Percentiles rank a stretch among this genome's conserved stretches.
Evolutionary conservation across 352 stramenopile species (phyloP).

Genomic region (Pythium phragmiticola): DNA sequence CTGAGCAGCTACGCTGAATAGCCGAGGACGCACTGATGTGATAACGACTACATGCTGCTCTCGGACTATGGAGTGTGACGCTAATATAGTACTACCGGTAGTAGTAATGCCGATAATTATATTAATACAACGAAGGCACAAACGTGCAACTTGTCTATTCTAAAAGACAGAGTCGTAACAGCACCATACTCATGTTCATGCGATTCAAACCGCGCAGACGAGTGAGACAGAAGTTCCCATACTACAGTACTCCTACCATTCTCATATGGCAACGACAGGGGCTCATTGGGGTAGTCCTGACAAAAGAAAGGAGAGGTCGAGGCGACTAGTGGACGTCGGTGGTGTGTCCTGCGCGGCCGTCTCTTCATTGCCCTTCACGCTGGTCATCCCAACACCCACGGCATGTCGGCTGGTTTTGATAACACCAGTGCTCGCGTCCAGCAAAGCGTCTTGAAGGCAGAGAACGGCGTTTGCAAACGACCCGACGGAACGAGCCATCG

Average conservation of each 20-base stretch:
- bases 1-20: background rate
- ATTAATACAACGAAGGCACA: no score
- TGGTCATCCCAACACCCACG: background rate
- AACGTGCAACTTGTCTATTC: no score
- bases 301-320: slow-evolving; percentile 9
- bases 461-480: slow-evolving; percentile 2
- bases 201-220: no score
- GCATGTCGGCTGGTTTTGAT: background rate
- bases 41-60: background rate
- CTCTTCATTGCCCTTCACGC: no score
- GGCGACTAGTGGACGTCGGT: background rate
- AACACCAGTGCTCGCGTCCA: slow-evolving; percentile 2
- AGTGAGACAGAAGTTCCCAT: no score
- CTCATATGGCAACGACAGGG: background rate
- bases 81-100: no score
- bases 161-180: no score
- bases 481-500: background rate
- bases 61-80: background rate
- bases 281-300: background rate
- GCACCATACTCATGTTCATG: no score
- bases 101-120: no score
- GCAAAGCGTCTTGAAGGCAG: background rate
- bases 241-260: background rate
- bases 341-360: background rate
- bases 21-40: background rate